These are phyloP conservation scores for Solanum okadae DNA, from an alignment of 257 asterid genomes.

Conservation along the genomic window DNA sequence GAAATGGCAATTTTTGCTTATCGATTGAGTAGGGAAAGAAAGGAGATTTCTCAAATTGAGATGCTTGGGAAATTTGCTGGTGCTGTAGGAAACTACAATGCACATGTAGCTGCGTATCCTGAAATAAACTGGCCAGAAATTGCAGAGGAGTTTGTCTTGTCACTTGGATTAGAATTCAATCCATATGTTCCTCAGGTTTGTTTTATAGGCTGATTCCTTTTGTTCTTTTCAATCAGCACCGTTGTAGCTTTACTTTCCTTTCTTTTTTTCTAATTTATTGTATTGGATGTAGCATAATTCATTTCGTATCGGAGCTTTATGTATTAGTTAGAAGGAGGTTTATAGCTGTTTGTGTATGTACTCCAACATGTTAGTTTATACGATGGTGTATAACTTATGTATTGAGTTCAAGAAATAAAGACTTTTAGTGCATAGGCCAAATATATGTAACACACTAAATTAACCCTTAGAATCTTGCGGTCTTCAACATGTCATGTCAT, in stretches of 20 bases:
- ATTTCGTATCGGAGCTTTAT: background rate
- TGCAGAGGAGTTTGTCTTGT: constrained; percentile 32
- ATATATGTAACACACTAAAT: background rate
- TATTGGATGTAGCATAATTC: background rate
- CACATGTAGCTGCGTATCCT: constrained; percentile 43
- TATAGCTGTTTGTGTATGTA: background rate
- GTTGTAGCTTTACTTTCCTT: background rate
- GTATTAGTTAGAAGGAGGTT: background rate
- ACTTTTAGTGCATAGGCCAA: background rate
- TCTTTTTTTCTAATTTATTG: background rate
- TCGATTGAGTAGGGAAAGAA: constrained; percentile 25
- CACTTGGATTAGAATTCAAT: constrained; percentile 36
- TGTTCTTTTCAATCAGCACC: background rate
- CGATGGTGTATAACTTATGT: background rate
- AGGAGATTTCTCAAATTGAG: constrained; percentile 18
- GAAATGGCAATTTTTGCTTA: constrained; percentile 44
- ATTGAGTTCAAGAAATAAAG: background rate
- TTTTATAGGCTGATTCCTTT: background rate
- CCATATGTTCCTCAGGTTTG: constrained; percentile 45
- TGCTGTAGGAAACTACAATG: constrained; percentile 51
- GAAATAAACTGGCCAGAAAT: constrained; percentile 34
- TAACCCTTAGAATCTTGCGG: background rate
- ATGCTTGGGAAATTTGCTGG: constrained; percentile 48
- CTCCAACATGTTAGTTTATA: background rate
- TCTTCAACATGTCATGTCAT: background rate